phyloP scores from a whole-genome alignment of 257 asterid species.

The Petrea volubilis region DNA sequence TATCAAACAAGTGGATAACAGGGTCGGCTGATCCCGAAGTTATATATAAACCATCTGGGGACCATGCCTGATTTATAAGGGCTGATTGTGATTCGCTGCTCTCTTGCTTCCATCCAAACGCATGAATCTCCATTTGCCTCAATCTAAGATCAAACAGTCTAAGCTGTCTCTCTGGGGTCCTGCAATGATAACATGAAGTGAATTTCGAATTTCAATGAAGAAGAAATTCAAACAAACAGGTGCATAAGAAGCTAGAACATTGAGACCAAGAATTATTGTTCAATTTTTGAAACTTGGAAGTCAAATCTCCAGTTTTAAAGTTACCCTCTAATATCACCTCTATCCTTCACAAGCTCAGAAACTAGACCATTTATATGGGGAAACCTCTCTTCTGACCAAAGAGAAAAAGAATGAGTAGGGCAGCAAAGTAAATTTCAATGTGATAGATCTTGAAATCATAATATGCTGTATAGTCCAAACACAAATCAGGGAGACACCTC shows the following conservation, averaged over 20 bases:
- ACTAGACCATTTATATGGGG: neutral
- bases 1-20: conserved; percentile 74
- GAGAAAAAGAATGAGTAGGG: neutral
- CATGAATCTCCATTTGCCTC: conserved; percentile 59
- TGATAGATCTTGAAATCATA: neutral
- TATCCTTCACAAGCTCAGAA: neutral
- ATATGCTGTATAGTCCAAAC: neutral
- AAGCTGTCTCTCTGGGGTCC: conserved; percentile 82
- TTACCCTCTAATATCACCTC: neutral
- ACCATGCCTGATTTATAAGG: conserved; percentile 87
- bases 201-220: neutral
- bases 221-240: neutral
- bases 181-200: conserved; percentile 26
- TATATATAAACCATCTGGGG: conserved; percentile 81
- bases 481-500: neutral
- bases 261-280: neutral
- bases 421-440: neutral
- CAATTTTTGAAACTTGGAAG: neutral
- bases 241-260: neutral
- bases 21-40: conserved; percentile 95
- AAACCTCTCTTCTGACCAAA: neutral
- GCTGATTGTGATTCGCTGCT: conserved; percentile 88
- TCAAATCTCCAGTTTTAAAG: neutral
- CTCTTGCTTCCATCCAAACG: conserved; percentile 93
- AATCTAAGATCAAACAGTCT: conserved; percentile 67